Evolutionary conservation across 805 yeast species (phyloP), one percentile per base, ranked within the genome.

Genomic region (Metschnikowia dekortorum): DNA sequence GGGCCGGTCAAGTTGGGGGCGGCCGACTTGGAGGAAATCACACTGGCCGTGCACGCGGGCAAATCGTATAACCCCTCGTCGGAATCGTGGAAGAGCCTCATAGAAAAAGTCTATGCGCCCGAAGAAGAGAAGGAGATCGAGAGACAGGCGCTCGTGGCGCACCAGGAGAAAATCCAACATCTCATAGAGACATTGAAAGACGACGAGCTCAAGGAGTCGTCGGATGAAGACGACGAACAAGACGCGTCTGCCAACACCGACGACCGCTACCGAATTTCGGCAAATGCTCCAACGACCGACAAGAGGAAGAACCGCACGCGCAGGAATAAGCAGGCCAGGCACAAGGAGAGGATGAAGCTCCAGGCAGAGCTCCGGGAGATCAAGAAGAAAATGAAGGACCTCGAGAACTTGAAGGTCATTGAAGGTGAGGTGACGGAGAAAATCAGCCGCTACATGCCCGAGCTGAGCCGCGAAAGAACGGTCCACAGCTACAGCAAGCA

Each of bases 61-160:
- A 87, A 86, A 65, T 91, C 98, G 2, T 94, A 89, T 64, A 94
- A 94, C 64, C 99, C 99, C 28, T 78, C 92, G 10, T 73, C 84
- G 55, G 86, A 84, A 49, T 81, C 87, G 29, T 94, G 99, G 99
- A 82, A 82, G 59, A 68, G 67, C 16, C 75, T 91, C 58, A 80
- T 94, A 47, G 72, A 80, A 47, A 71, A 75, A 48, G 97, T 90
- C 67, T 84, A 76, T 58, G 75, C 65, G 47, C 73, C 75, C 48
- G 96, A 89, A 61, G 80, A 82, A 61, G 75, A 79, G 45, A 79
- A 75, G 49, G 97, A 89, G 59, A 81, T 82, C 52, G 77, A 81
- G 60, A 78, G 86, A 60, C 67, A 79, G 48, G 75, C 76, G 48
- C 73, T 87, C 50, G 81, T 79, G 60, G 87, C 81, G 50, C 82